These are phyloP conservation scores for Metschnikowia baotianmanensis DNA, from an alignment of 805 yeast species.

Conservation along the genomic window DNA sequence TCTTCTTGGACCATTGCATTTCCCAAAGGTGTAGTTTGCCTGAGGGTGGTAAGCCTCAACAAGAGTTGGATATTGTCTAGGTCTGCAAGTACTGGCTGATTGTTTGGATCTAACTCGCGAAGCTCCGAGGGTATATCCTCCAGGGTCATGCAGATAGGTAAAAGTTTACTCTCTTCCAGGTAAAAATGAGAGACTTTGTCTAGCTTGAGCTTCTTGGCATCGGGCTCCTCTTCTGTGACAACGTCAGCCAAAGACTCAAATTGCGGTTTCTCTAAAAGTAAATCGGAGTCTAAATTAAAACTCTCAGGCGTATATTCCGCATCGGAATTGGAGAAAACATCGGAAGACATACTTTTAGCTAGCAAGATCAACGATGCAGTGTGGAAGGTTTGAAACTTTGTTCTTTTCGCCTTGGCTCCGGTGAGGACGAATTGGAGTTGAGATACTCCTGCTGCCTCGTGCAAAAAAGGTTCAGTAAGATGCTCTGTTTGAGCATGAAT, in stretches of 20 bases:
- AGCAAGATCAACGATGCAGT: slow-evolving; percentile 72
- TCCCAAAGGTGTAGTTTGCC: slow-evolving; percentile 69
- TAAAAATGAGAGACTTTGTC: slow-evolving; percentile 29
- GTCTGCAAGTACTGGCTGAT: slow-evolving; percentile 70
- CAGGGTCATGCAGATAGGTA: slow-evolving; percentile 62
- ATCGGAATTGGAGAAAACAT: slow-evolving; percentile 22
- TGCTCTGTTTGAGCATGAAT: slow-evolving; percentile 65
- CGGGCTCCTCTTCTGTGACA: slow-evolving; percentile 29
- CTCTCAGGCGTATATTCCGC: slow-evolving; percentile 46
- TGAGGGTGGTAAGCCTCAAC: slow-evolving; percentile 59
- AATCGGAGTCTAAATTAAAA: slow-evolving; percentile 68
- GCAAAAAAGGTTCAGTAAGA: slow-evolving; percentile 52
- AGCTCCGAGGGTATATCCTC: slow-evolving; percentile 61
- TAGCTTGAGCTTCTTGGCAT: slow-evolving; percentile 38
- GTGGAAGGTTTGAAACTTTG: slow-evolving; percentile 74
- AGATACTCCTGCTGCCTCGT: slow-evolving; percentile 56
- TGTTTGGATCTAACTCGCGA: slow-evolving; percentile 66
- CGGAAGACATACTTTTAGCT: slow-evolving; percentile 50
- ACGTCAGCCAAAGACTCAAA: slow-evolving; percentile 58
- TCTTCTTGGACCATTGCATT: slow-evolving; percentile 78
- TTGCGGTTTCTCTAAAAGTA: slow-evolving; percentile 70
- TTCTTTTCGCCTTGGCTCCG: slow-evolving; percentile 85
- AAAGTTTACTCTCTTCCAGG: slow-evolving; percentile 31
- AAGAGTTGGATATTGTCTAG: slow-evolving; percentile 74
- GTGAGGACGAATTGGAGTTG: slow-evolving; percentile 66